A percentile compares a stretch with the other conserved stretches of the same genome.
These are phyloP conservation scores for Auriscalpium microsporum DNA, from an alignment of 768 basidiomycete species.

Conservation along the genomic window DNA sequence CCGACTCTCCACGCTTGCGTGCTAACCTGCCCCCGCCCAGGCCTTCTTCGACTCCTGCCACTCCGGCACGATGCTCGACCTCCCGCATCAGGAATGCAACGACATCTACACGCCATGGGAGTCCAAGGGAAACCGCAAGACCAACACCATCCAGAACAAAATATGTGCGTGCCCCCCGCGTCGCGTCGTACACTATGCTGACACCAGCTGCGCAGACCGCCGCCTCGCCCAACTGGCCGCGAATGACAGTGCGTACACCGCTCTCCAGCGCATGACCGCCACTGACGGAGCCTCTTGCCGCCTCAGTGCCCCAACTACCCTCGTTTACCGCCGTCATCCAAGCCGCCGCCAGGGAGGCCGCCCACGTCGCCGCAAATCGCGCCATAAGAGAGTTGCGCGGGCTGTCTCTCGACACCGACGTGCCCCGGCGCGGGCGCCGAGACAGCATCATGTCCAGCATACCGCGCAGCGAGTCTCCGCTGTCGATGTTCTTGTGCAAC, in stretches of 20 bases:
- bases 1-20: background rate
- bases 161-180: slow-evolving; percentile 6
- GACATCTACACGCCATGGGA: slow-evolving; percentile 17
- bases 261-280: background rate
- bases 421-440: too few relatives aligned
- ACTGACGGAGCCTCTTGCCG: too few relatives aligned
- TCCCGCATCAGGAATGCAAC: slow-evolving; percentile 20
- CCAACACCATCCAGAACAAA: slow-evolving; percentile 11
- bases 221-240: background rate
- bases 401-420: too few relatives aligned
- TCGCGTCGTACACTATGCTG: background rate
- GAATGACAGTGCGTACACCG: background rate
- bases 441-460: too few relatives aligned
- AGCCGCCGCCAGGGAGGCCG: too few relatives aligned
- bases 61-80: slow-evolving; percentile 19
- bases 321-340: too few relatives aligned
- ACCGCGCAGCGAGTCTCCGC: slow-evolving; percentile 12
- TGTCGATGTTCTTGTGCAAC: slow-evolving; percentile 8
- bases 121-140: slow-evolving; percentile 16
- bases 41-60: slow-evolving; percentile 21
- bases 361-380: too few relatives aligned
- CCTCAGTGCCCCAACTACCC: too few relatives aligned
- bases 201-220: background rate
- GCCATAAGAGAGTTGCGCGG: too few relatives aligned
- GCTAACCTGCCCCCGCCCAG: slow-evolving; percentile 1